Conservation (phyloP, 441 rosid species). For the Brassica hybrid region DNA sequence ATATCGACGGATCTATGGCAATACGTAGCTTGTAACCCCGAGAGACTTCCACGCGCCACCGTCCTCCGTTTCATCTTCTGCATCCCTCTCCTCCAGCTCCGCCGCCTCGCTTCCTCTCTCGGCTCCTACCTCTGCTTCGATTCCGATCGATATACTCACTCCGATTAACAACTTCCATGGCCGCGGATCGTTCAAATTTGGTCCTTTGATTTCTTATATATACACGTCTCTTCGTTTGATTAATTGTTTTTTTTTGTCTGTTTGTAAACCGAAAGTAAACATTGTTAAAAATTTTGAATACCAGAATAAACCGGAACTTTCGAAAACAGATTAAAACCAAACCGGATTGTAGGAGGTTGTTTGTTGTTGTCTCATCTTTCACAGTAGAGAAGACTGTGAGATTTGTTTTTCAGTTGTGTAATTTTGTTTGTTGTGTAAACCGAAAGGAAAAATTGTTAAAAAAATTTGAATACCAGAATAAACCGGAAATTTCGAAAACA, state of each 20-base stretch:
- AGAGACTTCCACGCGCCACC: constrained; percentile 66
- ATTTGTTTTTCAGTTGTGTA: background rate
- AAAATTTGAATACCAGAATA: constrained; percentile 27
- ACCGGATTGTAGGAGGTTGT: constrained; percentile 9
- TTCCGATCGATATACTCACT: constrained; percentile 49
- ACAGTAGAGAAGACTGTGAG: constrained; percentile 18
- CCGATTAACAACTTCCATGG: constrained; percentile 50
- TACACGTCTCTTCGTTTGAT: background rate
- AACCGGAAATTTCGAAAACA: constrained; percentile 6
- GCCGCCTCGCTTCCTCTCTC: constrained; percentile 62
- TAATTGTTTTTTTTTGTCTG: background rate
- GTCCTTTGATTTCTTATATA: background rate
- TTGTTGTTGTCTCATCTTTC: background rate
- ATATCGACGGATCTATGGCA: constrained; percentile 77
- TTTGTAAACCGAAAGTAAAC: constrained; percentile 19
- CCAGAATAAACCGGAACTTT: constrained; percentile 23
- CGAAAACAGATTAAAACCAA: background rate
- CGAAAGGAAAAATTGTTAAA: background rate
- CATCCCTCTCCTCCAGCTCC: constrained; percentile 62
- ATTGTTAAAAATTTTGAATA: constrained; percentile 20
- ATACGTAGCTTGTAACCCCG: constrained; percentile 87
- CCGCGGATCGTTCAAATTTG: constrained; percentile 14
- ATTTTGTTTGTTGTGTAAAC: constrained; percentile 17
- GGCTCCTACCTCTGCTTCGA: constrained; percentile 65
- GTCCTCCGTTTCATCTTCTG: constrained; percentile 66